Conservation (phyloP, 139 green algal genomes). For the Chlorella sp. region DNA sequence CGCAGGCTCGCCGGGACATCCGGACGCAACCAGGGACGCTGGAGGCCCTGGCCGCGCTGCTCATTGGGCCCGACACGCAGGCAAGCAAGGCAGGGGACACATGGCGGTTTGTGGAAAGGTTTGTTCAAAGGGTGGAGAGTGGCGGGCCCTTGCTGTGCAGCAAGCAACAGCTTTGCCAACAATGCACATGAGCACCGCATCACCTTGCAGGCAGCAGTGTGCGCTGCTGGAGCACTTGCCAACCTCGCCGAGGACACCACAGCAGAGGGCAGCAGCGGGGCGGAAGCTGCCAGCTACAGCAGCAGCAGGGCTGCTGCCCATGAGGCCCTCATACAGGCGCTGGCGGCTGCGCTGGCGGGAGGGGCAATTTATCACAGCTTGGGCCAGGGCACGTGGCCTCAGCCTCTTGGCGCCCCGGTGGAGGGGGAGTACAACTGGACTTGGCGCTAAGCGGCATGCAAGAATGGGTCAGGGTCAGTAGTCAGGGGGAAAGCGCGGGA, state of each 20-base stretch:
- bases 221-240: conserved; percentile 14
- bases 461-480: too few species aligned
- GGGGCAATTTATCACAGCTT: conserved; percentile 13
- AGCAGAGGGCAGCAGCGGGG: neutral
- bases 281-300: too few species aligned
- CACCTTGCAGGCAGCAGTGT: conserved; percentile 6
- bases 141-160: too few species aligned
- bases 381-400: neutral
- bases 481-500: too few species aligned
- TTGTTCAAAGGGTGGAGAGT: neutral
- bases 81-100: neutral
- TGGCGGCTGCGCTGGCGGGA: neutral
- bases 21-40: neutral
- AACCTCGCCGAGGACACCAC: neutral
- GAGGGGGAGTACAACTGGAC: too few species aligned
- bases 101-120: neutral
- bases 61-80: conserved; percentile 7
- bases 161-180: too few species aligned
- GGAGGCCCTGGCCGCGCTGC: neutral
- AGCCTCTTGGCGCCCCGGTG: too few species aligned
- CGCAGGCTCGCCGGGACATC: conserved; percentile 50
- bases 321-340: neutral
- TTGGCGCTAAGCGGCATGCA: too few species aligned
- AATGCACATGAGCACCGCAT: neutral
- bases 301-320: neutral